These are phyloP conservation scores for Oldenlandia corymbosa DNA, from an alignment of 257 asterid species.

Conservation along the genomic window DNA sequence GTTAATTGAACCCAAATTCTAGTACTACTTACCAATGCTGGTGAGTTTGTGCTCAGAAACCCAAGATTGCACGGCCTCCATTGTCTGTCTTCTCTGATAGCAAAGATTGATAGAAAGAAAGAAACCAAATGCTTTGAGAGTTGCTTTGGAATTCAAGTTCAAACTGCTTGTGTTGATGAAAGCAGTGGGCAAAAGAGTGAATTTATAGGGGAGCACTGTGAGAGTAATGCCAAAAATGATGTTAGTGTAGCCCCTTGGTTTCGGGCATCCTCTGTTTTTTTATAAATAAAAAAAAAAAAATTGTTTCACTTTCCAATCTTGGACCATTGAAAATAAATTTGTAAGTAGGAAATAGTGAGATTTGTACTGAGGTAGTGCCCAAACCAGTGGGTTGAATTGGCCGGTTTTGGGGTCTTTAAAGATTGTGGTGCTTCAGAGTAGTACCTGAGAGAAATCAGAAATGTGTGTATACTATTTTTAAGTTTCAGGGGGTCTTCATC, in stretches of 20 bases:
- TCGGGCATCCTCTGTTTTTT: conserved; percentile 4
- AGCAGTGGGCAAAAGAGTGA: not conserved
- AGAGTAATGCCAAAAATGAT: no score
- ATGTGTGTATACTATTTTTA: no score
- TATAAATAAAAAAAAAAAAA: no score
- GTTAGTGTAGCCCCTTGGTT: conserved; percentile 38
- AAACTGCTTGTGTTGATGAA: not conserved
- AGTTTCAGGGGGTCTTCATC: no score
- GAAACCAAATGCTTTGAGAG: no score
- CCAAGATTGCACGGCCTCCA: conserved; percentile 70
- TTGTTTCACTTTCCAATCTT: not conserved
- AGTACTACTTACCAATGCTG: conserved; percentile 40
- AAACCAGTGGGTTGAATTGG: conserved; percentile 29
- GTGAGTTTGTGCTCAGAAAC: conserved; percentile 67
- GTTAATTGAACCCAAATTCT: no score
- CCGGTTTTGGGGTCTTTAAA: no score
- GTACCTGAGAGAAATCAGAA: no score
- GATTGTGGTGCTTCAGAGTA: no score
- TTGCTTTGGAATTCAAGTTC: not conserved
- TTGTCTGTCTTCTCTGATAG: conserved; percentile 9
- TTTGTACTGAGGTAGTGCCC: not conserved
- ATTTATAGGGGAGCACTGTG: conserved; percentile 20
- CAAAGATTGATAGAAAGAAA: no score
- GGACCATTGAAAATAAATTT: conserved; percentile 7
- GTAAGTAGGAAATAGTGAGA: not conserved